These are phyloP conservation scores for Polyrhizophydium stewartii DNA, from an alignment of 371 early-diverging fungal species.

Conservation along the genomic window DNA sequence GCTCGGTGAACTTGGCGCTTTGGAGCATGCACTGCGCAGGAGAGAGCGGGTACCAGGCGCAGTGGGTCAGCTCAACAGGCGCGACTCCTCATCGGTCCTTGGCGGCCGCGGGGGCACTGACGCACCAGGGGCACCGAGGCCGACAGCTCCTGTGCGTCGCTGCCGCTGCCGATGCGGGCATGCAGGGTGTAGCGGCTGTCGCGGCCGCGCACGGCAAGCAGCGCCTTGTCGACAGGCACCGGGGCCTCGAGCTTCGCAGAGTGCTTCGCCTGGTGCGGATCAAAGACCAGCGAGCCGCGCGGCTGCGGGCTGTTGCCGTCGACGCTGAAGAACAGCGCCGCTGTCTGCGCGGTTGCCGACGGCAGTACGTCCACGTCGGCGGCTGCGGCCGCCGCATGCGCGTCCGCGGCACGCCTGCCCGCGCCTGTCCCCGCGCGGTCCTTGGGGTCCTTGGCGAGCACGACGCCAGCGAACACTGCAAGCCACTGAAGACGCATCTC, in stretches of 20 bases:
- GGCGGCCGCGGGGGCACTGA: neutral
- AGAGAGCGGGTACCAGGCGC: no score
- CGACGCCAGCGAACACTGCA: no score
- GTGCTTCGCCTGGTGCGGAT: neutral
- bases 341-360: neutral
- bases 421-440: no score
- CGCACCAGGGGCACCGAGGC: neutral
- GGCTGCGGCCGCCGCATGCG: no score
- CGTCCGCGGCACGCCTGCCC: no score
- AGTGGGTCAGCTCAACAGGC: neutral
- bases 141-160: neutral
- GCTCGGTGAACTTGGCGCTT: neutral
- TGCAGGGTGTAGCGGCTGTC: neutral
- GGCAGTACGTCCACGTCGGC: no score
- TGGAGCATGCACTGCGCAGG: conserved; percentile 4
- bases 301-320: neutral
- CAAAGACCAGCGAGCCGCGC: neutral
- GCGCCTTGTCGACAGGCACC: neutral
- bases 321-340: neutral
- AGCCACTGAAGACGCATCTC: no score
- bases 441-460: no score
- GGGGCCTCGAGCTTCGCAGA: neutral
- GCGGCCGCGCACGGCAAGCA: neutral
- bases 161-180: neutral
- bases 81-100: no score